Evolutionary conservation across 1,139 yeast species (phyloP), one percentile per base, ranked within the genome.

Genomic region (Nematodospora anomalae): DNA sequence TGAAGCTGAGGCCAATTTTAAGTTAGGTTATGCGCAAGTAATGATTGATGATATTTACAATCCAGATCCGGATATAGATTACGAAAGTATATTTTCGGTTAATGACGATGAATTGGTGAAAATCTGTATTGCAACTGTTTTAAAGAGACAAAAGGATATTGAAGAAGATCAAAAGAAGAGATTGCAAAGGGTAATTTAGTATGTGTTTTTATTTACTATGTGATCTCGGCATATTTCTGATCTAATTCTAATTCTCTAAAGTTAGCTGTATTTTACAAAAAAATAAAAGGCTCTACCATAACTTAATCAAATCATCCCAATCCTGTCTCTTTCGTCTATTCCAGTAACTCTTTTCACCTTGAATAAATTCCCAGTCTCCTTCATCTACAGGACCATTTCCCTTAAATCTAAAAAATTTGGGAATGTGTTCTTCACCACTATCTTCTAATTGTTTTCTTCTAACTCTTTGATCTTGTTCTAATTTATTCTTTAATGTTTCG

Each of bases 391-490:
- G 59, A n/a, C 53, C 56, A 2, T 59, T 64, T 1, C 74, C 71
- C 26, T 58, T 62, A 33, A 73, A 72, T 41, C 64, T 66, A 63
- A 90, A 90, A 53, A 83, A 90, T 18, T 62, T 55, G 0, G 97
- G 94, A 30, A 56, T 56, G 55, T 82, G 78, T 1, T 48, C 53
- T 28, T 57, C 52, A 2, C 68, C 71, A 0, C 59, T 53, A 18
- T 67, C 76, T 43, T 80, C 81, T 38, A 74, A 53, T 32, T 68
- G 71, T 51, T 74, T 78, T 49, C 98, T 76, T 53, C 96, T 75
- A 5, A 65, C 76, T 52, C 98, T 76, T 64, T 92, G 98, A 28
- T 64, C 67, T 52, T 84, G 90, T 57, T 92, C 98, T 25, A 90
- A 65, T 33, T 72, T 63, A 26, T 76, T 60, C 55, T 92, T 92